Conservation (phyloP, 257 asterid genomes). For the Echium plantagineum region DNA sequence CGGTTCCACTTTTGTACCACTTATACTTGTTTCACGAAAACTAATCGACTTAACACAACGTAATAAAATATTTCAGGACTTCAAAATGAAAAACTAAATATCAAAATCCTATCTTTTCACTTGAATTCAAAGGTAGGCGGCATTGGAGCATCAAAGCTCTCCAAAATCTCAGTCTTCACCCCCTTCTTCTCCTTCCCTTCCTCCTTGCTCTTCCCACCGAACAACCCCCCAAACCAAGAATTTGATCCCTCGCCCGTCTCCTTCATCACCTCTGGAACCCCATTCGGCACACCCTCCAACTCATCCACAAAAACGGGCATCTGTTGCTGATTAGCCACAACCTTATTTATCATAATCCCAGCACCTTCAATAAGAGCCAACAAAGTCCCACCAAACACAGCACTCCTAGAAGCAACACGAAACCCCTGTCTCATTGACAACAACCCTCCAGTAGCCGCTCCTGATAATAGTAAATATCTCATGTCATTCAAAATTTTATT, state of each 20-base stretch:
- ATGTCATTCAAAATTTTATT: no score
- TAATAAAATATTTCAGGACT: neutral
- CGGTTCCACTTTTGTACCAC: no score
- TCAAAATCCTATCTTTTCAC: slow-evolving; percentile 1
- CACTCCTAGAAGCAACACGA: slow-evolving; percentile 13
- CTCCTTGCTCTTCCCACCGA: slow-evolving; percentile 14
- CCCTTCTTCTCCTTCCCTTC: slow-evolving; percentile 11
- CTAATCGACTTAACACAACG: neutral
- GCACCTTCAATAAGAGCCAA: slow-evolving; percentile 29
- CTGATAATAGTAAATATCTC: no score
- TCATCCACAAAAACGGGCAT: slow-evolving; percentile 14
- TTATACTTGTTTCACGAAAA: no score
- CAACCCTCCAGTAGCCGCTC: slow-evolving; percentile 20
- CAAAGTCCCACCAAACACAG: slow-evolving; percentile 23
- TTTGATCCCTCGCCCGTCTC: neutral
- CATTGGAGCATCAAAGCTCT: slow-evolving; percentile 22
- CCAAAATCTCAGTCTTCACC: slow-evolving; percentile 17
- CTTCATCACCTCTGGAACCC: neutral
- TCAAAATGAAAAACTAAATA: neutral
- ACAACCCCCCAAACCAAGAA: slow-evolving; percentile 24
- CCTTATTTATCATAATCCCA: slow-evolving; percentile 21
- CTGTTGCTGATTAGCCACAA: slow-evolving; percentile 15
- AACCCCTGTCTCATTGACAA: slow-evolving; percentile 25
- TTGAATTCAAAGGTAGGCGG: slow-evolving; percentile 24
- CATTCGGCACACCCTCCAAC: slow-evolving; percentile 3